Evolutionary conservation across 345 rosid species (phyloP).

Genomic region (Brassica juncea): DNA sequence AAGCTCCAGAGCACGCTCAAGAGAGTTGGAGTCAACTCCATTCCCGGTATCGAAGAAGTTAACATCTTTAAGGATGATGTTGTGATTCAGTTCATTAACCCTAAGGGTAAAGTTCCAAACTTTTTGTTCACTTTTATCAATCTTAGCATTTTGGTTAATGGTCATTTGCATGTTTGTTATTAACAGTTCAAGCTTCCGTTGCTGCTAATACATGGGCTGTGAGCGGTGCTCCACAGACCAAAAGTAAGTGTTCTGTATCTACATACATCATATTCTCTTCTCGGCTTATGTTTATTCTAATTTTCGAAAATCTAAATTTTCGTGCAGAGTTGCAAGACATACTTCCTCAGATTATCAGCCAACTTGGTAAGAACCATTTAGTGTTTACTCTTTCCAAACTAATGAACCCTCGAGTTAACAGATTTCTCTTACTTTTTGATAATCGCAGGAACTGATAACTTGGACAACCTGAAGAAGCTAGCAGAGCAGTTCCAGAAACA

Average conservation of each 20-base stretch:
- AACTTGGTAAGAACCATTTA: constrained; percentile 58
- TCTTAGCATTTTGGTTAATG: background rate
- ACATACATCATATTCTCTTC: background rate
- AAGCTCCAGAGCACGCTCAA: constrained; percentile 94
- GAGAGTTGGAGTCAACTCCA: constrained; percentile 89
- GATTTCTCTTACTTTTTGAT: background rate
- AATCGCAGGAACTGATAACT: constrained; percentile 76
- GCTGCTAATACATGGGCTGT: constrained; percentile 98
- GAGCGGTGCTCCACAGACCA: constrained; percentile 91
- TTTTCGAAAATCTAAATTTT: background rate
- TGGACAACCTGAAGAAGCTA: constrained; percentile 88
- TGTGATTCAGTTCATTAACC: constrained; percentile 83
- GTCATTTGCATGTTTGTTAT: constrained; percentile 4
- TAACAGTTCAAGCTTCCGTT: constrained; percentile 91
- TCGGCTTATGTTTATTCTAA: background rate
- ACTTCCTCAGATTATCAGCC: constrained; percentile 86
- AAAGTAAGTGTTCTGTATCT: constrained; percentile 51
- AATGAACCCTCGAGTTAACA: background rate
- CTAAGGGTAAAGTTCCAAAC: constrained; percentile 57
- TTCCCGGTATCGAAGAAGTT: constrained; percentile 96
- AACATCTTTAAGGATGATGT: constrained; percentile 95
- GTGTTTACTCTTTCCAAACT: background rate
- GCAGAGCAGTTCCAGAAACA: constrained; percentile 97
- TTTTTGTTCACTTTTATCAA: background rate
- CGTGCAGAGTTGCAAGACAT: constrained; percentile 83